phyloP scores from a whole-genome alignment of 2,329 filamentous ascomycete species.

The Ophioceras dolichostomum region DNA sequence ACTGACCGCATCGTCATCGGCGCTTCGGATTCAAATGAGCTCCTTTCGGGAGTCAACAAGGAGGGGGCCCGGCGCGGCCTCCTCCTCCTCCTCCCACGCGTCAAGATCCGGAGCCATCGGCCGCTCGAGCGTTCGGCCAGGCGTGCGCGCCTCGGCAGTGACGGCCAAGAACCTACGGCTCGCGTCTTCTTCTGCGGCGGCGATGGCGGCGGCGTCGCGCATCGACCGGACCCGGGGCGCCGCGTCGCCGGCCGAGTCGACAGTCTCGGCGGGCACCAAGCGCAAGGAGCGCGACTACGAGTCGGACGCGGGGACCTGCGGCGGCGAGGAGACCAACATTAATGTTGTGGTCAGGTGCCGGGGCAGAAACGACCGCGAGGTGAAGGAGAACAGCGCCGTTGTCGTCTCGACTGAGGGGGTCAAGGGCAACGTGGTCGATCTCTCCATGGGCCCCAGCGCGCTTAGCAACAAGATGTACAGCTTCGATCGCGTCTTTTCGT shows the following conservation, averaged over 20 bases:
- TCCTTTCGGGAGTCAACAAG: constrained; percentile 12
- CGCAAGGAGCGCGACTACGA: constrained; percentile 82
- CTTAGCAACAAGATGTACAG: constrained; percentile 93
- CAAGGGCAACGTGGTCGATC: constrained; percentile 69
- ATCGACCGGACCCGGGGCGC: constrained; percentile 31
- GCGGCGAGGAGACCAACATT: constrained; percentile 81
- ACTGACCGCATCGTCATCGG: too few relatives aligned
- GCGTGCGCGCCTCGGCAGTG: constrained; percentile 11
- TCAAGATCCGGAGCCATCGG: constrained; percentile 9
- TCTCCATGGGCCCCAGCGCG: constrained; percentile 87
- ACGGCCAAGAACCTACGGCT: constrained; percentile 10
- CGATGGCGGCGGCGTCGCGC: constrained; percentile 10
- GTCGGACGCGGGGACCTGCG: constrained; percentile 38
- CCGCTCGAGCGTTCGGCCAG: constrained; percentile 15
- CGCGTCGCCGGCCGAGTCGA: constrained; percentile 60
- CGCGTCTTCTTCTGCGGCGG: too few relatives aligned
- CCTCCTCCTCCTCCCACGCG: constrained; percentile 3
- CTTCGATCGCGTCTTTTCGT: constrained; percentile 95
- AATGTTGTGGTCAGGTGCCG: constrained; percentile 93
- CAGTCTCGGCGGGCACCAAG: constrained; percentile 55
- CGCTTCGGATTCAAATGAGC: constrained; percentile 5
- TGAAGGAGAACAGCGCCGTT: constrained; percentile 87
- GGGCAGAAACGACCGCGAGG: constrained; percentile 83
- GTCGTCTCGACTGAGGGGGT: constrained; percentile 82
- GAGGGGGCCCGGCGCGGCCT: constrained; percentile 15